Base-by-base conservation (phyloP, 176 grass and related monocot species). In the Poa pratensis region DNA sequence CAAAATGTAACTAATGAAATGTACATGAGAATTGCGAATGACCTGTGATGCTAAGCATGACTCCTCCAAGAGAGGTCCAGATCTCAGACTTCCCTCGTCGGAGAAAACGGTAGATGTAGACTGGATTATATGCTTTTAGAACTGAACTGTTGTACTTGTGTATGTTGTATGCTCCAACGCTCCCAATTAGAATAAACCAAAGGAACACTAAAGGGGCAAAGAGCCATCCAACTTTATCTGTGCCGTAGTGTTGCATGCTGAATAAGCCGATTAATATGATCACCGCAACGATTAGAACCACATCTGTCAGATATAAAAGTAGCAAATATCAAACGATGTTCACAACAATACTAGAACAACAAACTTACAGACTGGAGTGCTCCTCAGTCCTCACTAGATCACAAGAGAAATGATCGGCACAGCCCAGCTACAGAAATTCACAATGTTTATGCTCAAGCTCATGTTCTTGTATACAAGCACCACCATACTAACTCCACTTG, bases 21-120 rank as follows among this genome's bases (percentile, higher is more conserved):
- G 3, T 65, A 50, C 15, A 83, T 20, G 30, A 77, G 46, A 76
- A 53, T 62, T 88, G 32, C 13, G 16, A 80, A 22, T 82, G 16
- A 92, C 92, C 94, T 92, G 92, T 97, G 77, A 94, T 92, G 78
- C 94, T 92, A 81, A 97, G 94, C 83, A 97, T 86, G 77, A 97
- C 90, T 75, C 94, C 94, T 80, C 94, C 94, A 87, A 97, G 92
- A 69, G 94, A 94, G 26, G 81, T 87, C 94, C 94, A 97, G 49
- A 69, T 85, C 54, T 90, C 54, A 81, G 61, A 40, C 27, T 82
- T 88, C 57, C 88, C 86, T 76, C 80, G 82, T 68, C 62, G 89
- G 48, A 97, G 90, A 74, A 89, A 97, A 10, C 82, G 79, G 76
- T 76, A 87, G 49, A 90, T 90, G 78, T 90, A 94, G 35, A 89